Conservation (phyloP, 306 rosid species). For the Potentilla sterilis region DNA sequence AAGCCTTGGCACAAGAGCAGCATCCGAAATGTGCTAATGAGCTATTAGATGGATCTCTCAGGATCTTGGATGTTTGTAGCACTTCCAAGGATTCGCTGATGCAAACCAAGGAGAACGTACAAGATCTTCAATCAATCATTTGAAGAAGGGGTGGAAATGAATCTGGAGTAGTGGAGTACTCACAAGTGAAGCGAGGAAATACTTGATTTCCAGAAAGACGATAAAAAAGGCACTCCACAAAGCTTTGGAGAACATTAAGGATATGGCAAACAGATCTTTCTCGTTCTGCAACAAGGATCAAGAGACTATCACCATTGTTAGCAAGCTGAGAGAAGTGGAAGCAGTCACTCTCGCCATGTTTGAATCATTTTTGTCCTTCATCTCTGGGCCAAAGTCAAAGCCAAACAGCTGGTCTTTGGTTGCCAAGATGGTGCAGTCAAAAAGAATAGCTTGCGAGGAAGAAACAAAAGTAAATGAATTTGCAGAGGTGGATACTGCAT, state of each 20-base stretch:
- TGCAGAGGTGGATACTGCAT: not conserved
- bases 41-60: slow-evolving; percentile 33
- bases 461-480: not conserved
- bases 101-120: slow-evolving; percentile 36
- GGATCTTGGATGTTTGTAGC: slow-evolving; percentile 30
- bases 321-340: slow-evolving; percentile 7
- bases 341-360: slow-evolving; percentile 15
- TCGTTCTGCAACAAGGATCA: not conserved
- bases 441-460: not conserved
- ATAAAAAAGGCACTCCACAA: slow-evolving; percentile 27
- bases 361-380: slow-evolving; percentile 28
- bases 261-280: not conserved
- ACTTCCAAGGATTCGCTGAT: slow-evolving; percentile 29
- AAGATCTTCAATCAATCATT: slow-evolving; percentile 35
- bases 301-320: not conserved
- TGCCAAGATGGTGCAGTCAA: not conserved
- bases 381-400: slow-evolving; percentile 20
- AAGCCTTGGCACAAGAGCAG: slow-evolving; percentile 26
- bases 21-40: slow-evolving; percentile 27
- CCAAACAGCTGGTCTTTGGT: slow-evolving; percentile 22
- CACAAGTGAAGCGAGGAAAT: slow-evolving; percentile 26
- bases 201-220: slow-evolving; percentile 24
- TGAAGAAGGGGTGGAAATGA: slow-evolving; percentile 22
- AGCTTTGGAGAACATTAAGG: slow-evolving; percentile 6
- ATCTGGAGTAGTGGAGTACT: not conserved